Conservation (phyloP, 345 rosid species). For the Laguncularia racemosa region DNA sequence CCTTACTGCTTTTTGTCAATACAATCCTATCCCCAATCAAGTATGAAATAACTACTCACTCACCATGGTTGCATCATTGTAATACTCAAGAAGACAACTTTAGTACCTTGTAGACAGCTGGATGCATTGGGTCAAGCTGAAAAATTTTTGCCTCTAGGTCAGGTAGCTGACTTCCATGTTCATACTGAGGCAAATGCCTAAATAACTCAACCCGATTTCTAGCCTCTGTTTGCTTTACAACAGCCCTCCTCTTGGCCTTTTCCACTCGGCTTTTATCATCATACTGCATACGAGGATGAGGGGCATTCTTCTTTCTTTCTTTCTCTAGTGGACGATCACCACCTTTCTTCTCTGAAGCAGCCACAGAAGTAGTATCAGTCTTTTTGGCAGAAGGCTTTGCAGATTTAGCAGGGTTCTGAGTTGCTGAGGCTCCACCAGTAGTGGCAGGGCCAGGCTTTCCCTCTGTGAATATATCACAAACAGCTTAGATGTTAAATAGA, state of each 20-base stretch:
- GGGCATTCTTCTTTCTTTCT: conserved; percentile 90
- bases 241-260: conserved; percentile 84
- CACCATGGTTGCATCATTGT: too few species aligned
- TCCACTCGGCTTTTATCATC: conserved; percentile 87
- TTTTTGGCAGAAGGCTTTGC: conserved; percentile 52
- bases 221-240: conserved; percentile 84
- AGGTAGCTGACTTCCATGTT: conserved; percentile 83
- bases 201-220: conserved; percentile 87
- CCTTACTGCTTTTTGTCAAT: too few species aligned
- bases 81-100: not conserved
- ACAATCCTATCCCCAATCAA: too few species aligned
- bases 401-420: conserved; percentile 44
- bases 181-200: conserved; percentile 97
- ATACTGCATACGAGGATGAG: conserved; percentile 94
- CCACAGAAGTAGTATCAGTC: conserved; percentile 41
- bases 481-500: not conserved
- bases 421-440: conserved; percentile 21
- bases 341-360: conserved; percentile 68
- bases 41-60: too few species aligned
- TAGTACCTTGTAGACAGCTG: conserved; percentile 81
- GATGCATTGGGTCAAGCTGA: conserved; percentile 88
- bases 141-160: conserved; percentile 79
- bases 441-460: conserved; percentile 27
- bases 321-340: conserved; percentile 61
- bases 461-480: conserved; percentile 35